A percentile compares a stretch with the other conserved stretches of the same genome.
phyloP scores from a whole-genome alignment of 2,329 filamentous ascomycete species.

The Ceratocystis colombiana region DNA sequence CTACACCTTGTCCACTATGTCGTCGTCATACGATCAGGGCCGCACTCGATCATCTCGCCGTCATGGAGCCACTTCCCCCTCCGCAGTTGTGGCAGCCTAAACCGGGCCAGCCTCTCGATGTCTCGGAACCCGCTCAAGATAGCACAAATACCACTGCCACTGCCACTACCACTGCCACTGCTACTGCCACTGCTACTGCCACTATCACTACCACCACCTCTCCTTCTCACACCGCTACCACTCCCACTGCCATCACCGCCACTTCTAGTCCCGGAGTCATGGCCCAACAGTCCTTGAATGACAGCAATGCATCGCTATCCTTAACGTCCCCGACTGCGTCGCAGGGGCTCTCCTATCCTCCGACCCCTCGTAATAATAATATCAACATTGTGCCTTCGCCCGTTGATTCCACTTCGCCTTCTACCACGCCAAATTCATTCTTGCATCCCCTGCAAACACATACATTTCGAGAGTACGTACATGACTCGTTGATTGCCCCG shows the following conservation, averaged over 20 bases:
- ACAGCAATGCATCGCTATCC: conserved; percentile 15
- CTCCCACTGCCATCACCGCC: no score
- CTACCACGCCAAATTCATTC: conserved; percentile 45
- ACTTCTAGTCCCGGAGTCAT: conserved; percentile 3
- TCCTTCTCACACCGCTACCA: no score
- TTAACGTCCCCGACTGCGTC: conserved; percentile 16
- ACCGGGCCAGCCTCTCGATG: conserved; percentile 24
- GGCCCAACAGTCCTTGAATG: neutral
- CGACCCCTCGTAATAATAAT: conserved; percentile 21
- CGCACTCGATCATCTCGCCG: conserved; percentile 25
- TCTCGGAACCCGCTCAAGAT: conserved; percentile 15
- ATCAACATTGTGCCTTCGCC: conserved; percentile 37
- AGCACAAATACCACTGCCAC: neutral
- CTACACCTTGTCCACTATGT: conserved; percentile 24
- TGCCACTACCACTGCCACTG: neutral
- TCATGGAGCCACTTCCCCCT: conserved; percentile 25
- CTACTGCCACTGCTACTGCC: neutral
- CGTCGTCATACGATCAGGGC: conserved; percentile 25
- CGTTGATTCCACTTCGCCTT: conserved; percentile 45
- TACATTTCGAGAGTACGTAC: conserved; percentile 63
- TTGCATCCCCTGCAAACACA: conserved; percentile 62
- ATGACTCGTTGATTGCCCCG: neutral
- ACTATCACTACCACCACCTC: no score
- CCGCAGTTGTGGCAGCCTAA: conserved; percentile 26
- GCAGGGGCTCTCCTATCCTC: conserved; percentile 22